These are phyloP conservation scores for Cryphonectria naterciae DNA, from an alignment of 2,329 filamentous ascomycete genomes.

Conservation along the genomic window DNA sequence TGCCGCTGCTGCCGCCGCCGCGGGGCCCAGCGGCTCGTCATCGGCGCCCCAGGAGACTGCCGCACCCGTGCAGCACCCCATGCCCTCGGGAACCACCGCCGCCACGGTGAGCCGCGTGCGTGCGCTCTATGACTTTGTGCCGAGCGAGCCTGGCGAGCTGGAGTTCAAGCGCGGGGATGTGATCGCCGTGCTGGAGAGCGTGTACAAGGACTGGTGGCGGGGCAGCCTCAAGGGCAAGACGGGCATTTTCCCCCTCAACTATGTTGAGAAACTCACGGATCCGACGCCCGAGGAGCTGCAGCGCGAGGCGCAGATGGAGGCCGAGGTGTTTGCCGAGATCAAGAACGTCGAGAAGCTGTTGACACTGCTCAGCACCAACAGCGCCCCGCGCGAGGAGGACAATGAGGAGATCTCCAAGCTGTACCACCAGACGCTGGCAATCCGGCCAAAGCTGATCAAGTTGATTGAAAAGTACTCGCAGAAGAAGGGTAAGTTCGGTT, in stretches of 20 bases:
- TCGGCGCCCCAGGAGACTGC: slow-evolving; percentile 44
- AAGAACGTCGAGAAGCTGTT: slow-evolving; percentile 73
- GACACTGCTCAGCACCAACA: slow-evolving; percentile 85
- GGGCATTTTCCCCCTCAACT: slow-evolving; percentile 97
- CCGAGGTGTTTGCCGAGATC: slow-evolving; percentile 67
- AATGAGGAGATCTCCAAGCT: slow-evolving; percentile 95
- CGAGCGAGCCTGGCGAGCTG: slow-evolving; percentile 90
- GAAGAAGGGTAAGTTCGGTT: slow-evolving; percentile 77
- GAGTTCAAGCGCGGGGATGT: slow-evolving; percentile 97
- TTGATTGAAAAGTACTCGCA: slow-evolving; percentile 99
- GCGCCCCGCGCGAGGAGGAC: slow-evolving; percentile 80
- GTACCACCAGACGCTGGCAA: slow-evolving; percentile 92
- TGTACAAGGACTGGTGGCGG: slow-evolving; percentile 99
- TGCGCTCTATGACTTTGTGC: slow-evolving; percentile 91
- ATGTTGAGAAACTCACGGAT: slow-evolving; percentile 95
- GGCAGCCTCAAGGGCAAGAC: slow-evolving; percentile 92
- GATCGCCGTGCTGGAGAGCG: slow-evolving; percentile 94
- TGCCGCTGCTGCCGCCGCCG: slow-evolving; percentile 43
- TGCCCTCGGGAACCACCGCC: slow-evolving; percentile 85
- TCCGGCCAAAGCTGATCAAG: slow-evolving; percentile 95
- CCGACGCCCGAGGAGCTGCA: slow-evolving; percentile 94
- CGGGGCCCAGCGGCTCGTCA: slow-evolving; percentile 29
- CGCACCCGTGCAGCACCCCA: slow-evolving; percentile 55
- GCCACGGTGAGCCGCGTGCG: slow-evolving; percentile 94
- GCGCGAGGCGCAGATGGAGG: slow-evolving; percentile 93